Percentiles rank a stretch among this genome's conserved stretches.
Evolutionary conservation across 305 asterid species (phyloP).

Genomic region (Solanum chacoense): DNA sequence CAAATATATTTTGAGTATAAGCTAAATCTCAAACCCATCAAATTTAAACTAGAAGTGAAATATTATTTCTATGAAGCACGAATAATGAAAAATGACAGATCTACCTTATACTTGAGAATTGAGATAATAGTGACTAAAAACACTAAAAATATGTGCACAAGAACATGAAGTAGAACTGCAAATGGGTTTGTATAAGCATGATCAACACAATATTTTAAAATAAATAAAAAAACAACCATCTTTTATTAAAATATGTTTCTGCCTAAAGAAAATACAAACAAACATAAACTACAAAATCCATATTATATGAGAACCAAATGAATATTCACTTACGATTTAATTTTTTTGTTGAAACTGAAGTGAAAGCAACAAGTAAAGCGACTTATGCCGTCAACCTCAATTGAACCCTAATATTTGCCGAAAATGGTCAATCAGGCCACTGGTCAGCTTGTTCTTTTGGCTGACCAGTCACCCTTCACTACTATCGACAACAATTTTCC

Average conservation of each 20-base stretch:
- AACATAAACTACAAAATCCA: not conserved
- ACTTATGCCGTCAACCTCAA: not conserved
- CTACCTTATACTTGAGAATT: not conserved
- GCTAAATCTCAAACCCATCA: not conserved
- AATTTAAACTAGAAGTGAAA: not conserved
- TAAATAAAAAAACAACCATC: not conserved
- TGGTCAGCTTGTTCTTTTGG: not conserved
- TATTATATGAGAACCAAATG: not conserved
- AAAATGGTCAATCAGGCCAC: not conserved
- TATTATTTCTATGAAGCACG: not conserved
- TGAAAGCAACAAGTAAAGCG: not conserved
- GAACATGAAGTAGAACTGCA: not conserved
- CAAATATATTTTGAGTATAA: not conserved
- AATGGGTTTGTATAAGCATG: not conserved
- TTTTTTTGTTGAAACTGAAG: not conserved
- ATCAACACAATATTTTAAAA: not conserved
- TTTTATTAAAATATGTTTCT: not conserved
- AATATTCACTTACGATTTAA: not conserved
- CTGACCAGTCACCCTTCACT: not conserved
- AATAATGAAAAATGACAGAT: not conserved
- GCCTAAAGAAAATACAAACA: not conserved
- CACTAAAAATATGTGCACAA: not conserved
- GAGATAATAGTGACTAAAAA: not conserved
- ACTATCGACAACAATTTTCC: not conserved
- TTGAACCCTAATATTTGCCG: not conserved